phyloP scores from a whole-genome alignment of 2,329 filamentous ascomycete genomes.

The Penicillium sclerotiorum region DNA sequence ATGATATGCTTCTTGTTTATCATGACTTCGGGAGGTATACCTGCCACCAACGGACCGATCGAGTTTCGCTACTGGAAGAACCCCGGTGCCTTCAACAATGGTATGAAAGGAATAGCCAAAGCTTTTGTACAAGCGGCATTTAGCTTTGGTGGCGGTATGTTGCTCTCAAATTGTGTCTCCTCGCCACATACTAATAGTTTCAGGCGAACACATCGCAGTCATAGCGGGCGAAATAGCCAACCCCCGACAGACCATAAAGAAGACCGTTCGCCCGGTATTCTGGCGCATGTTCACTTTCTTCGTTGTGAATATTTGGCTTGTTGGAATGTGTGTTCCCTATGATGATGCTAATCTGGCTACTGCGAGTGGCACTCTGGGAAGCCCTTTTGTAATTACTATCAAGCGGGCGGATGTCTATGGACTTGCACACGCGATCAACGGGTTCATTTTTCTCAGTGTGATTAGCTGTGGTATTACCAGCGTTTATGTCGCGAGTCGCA shows the following conservation, averaged over 20 bases:
- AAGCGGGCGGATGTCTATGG: conserved; percentile 33
- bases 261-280: conserved; percentile 34
- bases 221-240: conserved; percentile 36
- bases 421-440: conserved; percentile 36
- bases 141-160: conserved; percentile 33
- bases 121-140: conserved; percentile 39
- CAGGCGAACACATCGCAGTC: conserved; percentile 36
- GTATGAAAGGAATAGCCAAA: conserved; percentile 39
- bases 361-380: conserved; percentile 32
- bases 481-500: conserved; percentile 37
- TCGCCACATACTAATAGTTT: background rate
- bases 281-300: conserved; percentile 41
- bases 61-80: conserved; percentile 30
- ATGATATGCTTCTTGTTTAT: conserved; percentile 41
- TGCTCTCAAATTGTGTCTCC: background rate
- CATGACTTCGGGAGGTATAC: conserved; percentile 38
- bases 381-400: conserved; percentile 35
- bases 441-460: conserved; percentile 39
- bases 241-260: conserved; percentile 34
- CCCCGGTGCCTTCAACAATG: conserved; percentile 33
- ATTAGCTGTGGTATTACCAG: conserved; percentile 40
- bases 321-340: conserved; percentile 38
- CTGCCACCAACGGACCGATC: conserved; percentile 35
- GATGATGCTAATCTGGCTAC: conserved; percentile 30
- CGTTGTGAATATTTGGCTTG: conserved; percentile 39